Percentiles rank a stretch among this genome's conserved stretches.
Evolutionary conservation across 345 rosid species (phyloP).

Genomic region (Melastoma malabathricum): DNA sequence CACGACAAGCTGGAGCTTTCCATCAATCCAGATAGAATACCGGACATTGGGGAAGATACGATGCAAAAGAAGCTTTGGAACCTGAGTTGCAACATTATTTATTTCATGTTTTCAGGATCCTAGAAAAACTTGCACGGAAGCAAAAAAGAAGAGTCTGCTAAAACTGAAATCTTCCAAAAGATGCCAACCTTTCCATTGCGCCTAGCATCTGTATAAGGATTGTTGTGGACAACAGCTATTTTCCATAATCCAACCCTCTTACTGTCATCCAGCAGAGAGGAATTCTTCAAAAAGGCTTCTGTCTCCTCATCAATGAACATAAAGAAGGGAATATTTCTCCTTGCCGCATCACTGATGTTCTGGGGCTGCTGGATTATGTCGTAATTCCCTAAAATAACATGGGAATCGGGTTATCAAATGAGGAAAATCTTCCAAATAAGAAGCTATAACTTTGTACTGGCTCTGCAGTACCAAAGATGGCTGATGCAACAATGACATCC

Average conservation of each 20-base stretch:
- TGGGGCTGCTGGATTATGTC: constrained; percentile 69
- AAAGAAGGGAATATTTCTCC: constrained; percentile 51
- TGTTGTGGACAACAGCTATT: constrained; percentile 50
- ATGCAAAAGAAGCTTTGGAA: constrained; percentile 83
- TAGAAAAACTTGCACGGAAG: no score
- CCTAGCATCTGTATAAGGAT: constrained; percentile 71
- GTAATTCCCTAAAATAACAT: constrained; percentile 46
- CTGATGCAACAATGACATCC: constrained; percentile 77
- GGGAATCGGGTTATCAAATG: neutral
- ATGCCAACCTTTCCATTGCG: constrained; percentile 72
- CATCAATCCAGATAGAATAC: constrained; percentile 87
- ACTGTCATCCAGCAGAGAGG: constrained; percentile 33
- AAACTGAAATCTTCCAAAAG: no score
- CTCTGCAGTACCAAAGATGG: constrained; percentile 57
- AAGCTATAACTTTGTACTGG: constrained; percentile 1
- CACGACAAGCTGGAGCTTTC: constrained; percentile 73
- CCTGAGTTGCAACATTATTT: constrained; percentile 20
- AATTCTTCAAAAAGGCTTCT: constrained; percentile 51
- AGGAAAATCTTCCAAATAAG: constrained; percentile 6
- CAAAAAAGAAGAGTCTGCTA: no score
- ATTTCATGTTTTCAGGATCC: no score
- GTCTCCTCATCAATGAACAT: constrained; percentile 91
- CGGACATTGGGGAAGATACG: constrained; percentile 61
- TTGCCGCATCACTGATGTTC: constrained; percentile 52
- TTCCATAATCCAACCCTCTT: constrained; percentile 76